Conservation (phyloP, 2,329 filamentous ascomycete species). For the Apiospora saccharicola region DNA sequence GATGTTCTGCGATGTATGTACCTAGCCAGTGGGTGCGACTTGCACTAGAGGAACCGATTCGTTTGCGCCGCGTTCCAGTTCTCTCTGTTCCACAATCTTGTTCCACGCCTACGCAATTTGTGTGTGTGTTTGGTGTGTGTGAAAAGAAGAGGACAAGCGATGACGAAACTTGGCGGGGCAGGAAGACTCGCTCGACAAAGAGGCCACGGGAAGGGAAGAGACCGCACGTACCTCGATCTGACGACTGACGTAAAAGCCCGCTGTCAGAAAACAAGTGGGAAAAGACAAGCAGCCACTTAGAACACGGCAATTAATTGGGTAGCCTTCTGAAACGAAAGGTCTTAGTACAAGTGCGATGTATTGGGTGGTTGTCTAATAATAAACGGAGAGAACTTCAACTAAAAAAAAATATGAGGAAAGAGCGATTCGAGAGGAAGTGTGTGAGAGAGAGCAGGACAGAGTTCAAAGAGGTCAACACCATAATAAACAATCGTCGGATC, state of each 20-base stretch:
- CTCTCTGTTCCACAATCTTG: conserved; percentile 11
- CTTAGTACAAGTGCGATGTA: background rate
- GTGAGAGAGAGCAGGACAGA: background rate
- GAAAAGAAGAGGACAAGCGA: background rate
- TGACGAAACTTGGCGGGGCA: conserved; percentile 24
- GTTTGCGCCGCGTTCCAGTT: background rate
- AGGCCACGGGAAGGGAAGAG: background rate
- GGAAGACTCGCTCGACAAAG: background rate
- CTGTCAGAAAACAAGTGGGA: conserved; percentile 15
- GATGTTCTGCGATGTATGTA: background rate
- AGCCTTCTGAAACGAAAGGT: background rate
- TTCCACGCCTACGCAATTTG: conserved; percentile 17
- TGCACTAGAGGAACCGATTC: conserved; percentile 1
- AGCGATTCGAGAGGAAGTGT: background rate
- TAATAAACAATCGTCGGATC: conserved; percentile 3
- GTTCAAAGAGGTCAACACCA: background rate
- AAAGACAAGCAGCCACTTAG: conserved; percentile 4
- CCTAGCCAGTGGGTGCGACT: conserved; percentile 1
- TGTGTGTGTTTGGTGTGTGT: background rate
- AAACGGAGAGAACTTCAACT: background rate
- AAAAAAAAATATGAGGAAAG: background rate
- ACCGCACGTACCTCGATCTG: conserved; percentile 10
- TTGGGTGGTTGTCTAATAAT: background rate
- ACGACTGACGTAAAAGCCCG: conserved; percentile 14
- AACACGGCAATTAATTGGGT: background rate